Evolutionary conservation across 495 filamentous ascomycete species (phyloP).

Genomic region (Paragyromitra xinjiangensis): DNA sequence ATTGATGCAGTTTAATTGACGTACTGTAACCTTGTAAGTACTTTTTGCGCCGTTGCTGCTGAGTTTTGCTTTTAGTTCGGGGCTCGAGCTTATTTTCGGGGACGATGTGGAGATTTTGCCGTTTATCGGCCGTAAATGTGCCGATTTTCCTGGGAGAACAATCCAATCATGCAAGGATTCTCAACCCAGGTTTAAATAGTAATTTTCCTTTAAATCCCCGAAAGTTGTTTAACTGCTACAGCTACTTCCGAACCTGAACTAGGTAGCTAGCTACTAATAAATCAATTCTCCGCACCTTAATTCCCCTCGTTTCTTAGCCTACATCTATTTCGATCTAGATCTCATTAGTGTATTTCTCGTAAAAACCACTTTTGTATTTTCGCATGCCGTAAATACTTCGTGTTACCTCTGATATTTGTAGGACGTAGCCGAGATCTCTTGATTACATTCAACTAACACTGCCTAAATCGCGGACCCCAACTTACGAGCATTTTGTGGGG

Average conservation of each 20-base stretch:
- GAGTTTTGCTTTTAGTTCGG: not conserved
- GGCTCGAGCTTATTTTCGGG: conserved; percentile 8
- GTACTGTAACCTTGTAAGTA: not conserved
- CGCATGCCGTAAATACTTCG: not conserved
- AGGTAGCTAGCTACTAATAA: not conserved
- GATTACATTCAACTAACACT: not conserved
- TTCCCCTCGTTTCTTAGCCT: not conserved
- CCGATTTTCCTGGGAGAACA: conserved; percentile 1
- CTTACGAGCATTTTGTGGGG: not conserved
- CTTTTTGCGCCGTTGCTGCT: not conserved
- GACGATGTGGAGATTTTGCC: not conserved
- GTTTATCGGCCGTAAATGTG: conserved; percentile 36
- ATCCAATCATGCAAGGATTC: not conserved
- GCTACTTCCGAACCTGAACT: not conserved
- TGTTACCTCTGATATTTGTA: conserved; percentile 1
- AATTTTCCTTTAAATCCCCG: not conserved
- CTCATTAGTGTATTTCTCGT: not conserved
- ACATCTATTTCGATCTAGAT: not conserved
- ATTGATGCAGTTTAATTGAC: not conserved
- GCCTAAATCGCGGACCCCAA: conserved; percentile 3
- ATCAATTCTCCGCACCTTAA: not conserved
- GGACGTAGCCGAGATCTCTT: not conserved
- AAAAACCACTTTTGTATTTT: not conserved
- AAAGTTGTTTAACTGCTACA: not conserved
- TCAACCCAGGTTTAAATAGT: conserved; percentile 7